These are phyloP conservation scores for Alternaria postmessia DNA, from an alignment of 2,329 filamentous ascomycete genomes.

Conservation along the genomic window DNA sequence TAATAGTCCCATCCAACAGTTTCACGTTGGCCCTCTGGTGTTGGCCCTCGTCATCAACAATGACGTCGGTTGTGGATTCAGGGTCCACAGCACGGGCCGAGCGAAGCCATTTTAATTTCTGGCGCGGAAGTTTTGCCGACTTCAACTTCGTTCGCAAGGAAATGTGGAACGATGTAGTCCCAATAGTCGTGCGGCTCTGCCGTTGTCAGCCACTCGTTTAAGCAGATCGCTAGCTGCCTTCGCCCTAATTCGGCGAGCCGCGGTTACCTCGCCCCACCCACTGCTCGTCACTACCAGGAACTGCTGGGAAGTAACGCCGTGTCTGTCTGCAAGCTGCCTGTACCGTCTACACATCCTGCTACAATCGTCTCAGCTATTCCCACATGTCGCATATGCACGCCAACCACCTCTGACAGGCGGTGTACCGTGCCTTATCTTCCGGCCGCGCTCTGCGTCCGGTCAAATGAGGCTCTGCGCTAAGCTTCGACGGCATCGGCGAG, in stretches of 20 bases:
- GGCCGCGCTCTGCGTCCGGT: constrained; percentile 33
- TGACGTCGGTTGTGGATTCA: constrained; percentile 43
- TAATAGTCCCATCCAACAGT: constrained; percentile 43
- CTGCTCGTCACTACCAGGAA: constrained; percentile 28
- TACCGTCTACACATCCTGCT: constrained; percentile 14
- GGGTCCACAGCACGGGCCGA: constrained; percentile 33
- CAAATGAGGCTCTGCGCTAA: constrained; percentile 30
- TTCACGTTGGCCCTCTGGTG: constrained; percentile 29
- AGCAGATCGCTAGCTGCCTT: constrained; percentile 6
- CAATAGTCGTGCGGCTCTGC: constrained; percentile 23
- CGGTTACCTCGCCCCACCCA: constrained; percentile 23
- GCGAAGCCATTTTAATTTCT: neutral
- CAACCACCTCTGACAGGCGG: constrained; percentile 19
- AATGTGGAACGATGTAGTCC: constrained; percentile 9
- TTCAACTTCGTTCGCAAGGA: neutral
- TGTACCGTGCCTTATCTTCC: constrained; percentile 25
- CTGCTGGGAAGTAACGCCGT: constrained; percentile 9
- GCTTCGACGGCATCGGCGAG: constrained; percentile 28
- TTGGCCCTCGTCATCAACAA: constrained; percentile 23
- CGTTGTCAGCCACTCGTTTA: constrained; percentile 13
- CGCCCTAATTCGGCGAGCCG: constrained; percentile 30
- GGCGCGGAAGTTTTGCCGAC: constrained; percentile 19
- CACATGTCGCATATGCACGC: constrained; percentile 18
- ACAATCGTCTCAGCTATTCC: constrained; percentile 17
- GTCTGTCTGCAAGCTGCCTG: constrained; percentile 22